Evolutionary conservation across 345 rosid species (phyloP).

Genomic region (Euphorbia peplus): DNA sequence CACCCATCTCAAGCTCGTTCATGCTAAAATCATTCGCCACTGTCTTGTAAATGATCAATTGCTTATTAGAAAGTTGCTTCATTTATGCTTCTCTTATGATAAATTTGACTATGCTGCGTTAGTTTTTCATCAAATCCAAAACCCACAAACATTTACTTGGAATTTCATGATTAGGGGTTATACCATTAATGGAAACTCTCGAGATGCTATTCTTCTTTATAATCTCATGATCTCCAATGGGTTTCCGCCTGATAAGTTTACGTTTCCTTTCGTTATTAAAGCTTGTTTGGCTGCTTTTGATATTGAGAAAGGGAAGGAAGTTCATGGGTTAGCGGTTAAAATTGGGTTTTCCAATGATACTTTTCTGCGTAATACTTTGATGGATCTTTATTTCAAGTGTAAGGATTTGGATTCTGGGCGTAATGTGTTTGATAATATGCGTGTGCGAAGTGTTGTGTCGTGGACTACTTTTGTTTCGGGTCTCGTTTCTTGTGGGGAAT

Average conservation of each 20-base stretch:
- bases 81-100: slow-evolving; percentile 41
- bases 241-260: slow-evolving; percentile 59
- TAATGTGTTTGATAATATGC: slow-evolving; percentile 56
- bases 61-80: slow-evolving; percentile 55
- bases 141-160: slow-evolving; percentile 58
- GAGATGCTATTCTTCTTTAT: slow-evolving; percentile 52
- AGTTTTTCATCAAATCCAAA: slow-evolving; percentile 41
- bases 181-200: slow-evolving; percentile 33
- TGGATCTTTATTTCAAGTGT: slow-evolving; percentile 64
- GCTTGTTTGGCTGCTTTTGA: slow-evolving; percentile 45
- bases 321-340: slow-evolving; percentile 60
- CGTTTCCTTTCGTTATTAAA: slow-evolving; percentile 65
- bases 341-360: slow-evolving; percentile 46
- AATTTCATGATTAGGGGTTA: slow-evolving; percentile 65
- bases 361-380: slow-evolving; percentile 51
- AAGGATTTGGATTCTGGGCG: slow-evolving; percentile 41
- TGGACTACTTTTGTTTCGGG: slow-evolving; percentile 75
- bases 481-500: slow-evolving; percentile 43
- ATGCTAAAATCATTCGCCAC: slow-evolving; percentile 48
- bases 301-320: slow-evolving; percentile 41
- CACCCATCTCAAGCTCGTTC: slow-evolving; percentile 56
- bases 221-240: slow-evolving; percentile 52
- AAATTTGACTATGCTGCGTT: slow-evolving; percentile 46
- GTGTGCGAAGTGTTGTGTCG: slow-evolving; percentile 48
- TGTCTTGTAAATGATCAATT: slow-evolving; percentile 46